Evolutionary conservation across 352 stramenopile genomes (phyloP).

Genomic region (Globisporangium recalcitrans): DNA sequence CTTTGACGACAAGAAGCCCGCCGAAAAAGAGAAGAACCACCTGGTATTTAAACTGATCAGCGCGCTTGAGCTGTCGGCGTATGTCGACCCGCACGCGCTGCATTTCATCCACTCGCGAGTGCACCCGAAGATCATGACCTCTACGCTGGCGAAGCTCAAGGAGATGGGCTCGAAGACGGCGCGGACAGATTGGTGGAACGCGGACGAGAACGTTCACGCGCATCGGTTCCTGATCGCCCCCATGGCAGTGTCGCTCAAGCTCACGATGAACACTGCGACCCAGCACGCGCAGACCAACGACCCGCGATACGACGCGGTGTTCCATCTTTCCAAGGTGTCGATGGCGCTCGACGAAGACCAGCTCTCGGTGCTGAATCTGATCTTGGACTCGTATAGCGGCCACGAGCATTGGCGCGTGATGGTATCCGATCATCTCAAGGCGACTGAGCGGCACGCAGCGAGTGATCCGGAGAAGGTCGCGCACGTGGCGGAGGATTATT

Average conservation of each 20-base stretch:
- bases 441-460: conserved; percentile 42
- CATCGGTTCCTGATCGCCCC: conserved; percentile 82
- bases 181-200: conserved; percentile 72
- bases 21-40: conserved; percentile 34
- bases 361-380: conserved; percentile 64
- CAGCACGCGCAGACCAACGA: conserved; percentile 68
- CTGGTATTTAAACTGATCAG: conserved; percentile 88
- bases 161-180: conserved; percentile 72
- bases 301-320: conserved; percentile 67
- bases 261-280: conserved; percentile 85
- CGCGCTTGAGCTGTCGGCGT: conserved; percentile 78
- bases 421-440: conserved; percentile 65
- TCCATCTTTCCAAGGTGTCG: conserved; percentile 76
- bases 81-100: conserved; percentile 79
- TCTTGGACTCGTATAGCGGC: conserved; percentile 63
- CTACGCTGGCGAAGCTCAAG: conserved; percentile 68
- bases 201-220: conserved; percentile 55
- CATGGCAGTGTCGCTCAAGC: conserved; percentile 78
- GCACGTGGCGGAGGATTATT: conserved; percentile 59
- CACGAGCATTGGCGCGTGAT: conserved; percentile 75
- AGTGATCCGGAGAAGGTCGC: conserved; percentile 38
- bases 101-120: conserved; percentile 86
- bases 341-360: conserved; percentile 82
- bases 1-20: conserved; percentile 45
- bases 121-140: conserved; percentile 71